Conservation (phyloP, 75 land plant genomes). For the Isoetes taiwanensis region DNA sequence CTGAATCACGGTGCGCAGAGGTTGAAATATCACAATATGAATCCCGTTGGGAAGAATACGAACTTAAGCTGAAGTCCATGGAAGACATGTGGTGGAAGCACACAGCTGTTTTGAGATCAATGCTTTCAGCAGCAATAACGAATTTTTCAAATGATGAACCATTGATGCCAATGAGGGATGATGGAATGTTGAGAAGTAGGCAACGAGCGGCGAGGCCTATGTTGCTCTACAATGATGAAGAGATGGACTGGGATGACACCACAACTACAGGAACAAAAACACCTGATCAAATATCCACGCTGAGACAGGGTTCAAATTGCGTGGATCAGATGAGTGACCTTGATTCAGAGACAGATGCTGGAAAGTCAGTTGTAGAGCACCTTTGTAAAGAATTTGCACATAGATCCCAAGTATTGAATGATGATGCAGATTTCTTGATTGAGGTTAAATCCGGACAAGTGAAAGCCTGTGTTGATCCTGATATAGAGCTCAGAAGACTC, state of each 20-base stretch:
- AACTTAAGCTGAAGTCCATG: neutral
- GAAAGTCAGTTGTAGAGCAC: neutral
- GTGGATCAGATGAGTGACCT: neutral
- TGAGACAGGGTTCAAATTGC: neutral
- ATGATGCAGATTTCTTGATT: neutral
- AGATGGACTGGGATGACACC: neutral
- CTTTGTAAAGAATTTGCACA: neutral
- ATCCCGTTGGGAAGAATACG: neutral
- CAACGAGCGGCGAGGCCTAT: conserved; percentile 1
- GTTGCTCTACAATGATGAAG: neutral
- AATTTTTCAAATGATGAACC: neutral
- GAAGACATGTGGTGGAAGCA: neutral
- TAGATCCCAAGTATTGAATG: neutral
- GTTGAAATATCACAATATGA: neutral
- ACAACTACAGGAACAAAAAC: neutral
- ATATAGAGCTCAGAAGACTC: neutral
- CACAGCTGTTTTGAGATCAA: neutral
- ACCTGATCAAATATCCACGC: neutral
- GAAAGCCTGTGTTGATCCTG: neutral
- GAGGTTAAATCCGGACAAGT: conserved; percentile 2
- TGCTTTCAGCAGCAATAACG: neutral
- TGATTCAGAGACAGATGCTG: neutral
- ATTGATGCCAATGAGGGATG: neutral
- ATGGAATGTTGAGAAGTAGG: neutral
- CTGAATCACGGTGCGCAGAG: too few species aligned